Conservation (phyloP, 495 filamentous ascomycete species). For the Cercophora sp. region DNA sequence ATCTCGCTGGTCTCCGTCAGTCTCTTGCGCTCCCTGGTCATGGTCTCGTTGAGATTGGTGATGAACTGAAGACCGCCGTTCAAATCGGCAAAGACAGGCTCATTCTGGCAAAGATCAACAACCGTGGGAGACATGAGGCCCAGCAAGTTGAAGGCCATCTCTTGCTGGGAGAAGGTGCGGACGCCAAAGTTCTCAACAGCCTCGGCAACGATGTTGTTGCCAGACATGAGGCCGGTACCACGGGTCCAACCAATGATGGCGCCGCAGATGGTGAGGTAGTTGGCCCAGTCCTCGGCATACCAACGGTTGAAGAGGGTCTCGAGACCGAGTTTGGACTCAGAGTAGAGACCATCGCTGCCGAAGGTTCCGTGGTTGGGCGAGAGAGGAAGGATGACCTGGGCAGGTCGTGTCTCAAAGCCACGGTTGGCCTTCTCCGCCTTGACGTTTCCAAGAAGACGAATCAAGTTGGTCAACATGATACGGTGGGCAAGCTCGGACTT, state of each 20-base stretch:
- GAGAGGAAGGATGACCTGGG: slow-evolving; percentile 91
- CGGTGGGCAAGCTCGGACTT: slow-evolving; percentile 97
- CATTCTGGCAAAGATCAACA: slow-evolving; percentile 90
- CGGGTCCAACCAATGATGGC: slow-evolving; percentile 98
- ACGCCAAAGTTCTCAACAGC: slow-evolving; percentile 95
- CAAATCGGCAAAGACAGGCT: slow-evolving; percentile 94
- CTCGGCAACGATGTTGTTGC: slow-evolving; percentile 96
- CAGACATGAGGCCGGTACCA: slow-evolving; percentile 95
- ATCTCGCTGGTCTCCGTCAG: slow-evolving; percentile 94
- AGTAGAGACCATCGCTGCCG: slow-evolving; percentile 95
- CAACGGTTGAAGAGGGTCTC: slow-evolving; percentile 99
- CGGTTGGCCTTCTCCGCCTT: slow-evolving; percentile 83
- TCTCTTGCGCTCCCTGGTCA: slow-evolving; percentile 83
- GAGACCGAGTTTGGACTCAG: slow-evolving; percentile 93
- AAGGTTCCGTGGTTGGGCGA: slow-evolving; percentile 99
- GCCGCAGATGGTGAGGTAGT: slow-evolving; percentile 97
- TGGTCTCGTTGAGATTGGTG: slow-evolving; percentile 90
- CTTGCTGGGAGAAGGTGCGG: slow-evolving; percentile 96
- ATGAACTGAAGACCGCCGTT: slow-evolving; percentile 98
- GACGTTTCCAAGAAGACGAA: slow-evolving; percentile 83
- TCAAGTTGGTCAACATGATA: slow-evolving; percentile 97
- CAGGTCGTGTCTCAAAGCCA: slow-evolving; percentile 90
- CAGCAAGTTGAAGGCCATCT: slow-evolving; percentile 99
- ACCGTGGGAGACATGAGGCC: slow-evolving; percentile 93
- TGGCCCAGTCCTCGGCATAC: slow-evolving; percentile 96